phyloP scores from a whole-genome alignment of 106 monocot species.

The Acanthochlamys bracteata region DNA sequence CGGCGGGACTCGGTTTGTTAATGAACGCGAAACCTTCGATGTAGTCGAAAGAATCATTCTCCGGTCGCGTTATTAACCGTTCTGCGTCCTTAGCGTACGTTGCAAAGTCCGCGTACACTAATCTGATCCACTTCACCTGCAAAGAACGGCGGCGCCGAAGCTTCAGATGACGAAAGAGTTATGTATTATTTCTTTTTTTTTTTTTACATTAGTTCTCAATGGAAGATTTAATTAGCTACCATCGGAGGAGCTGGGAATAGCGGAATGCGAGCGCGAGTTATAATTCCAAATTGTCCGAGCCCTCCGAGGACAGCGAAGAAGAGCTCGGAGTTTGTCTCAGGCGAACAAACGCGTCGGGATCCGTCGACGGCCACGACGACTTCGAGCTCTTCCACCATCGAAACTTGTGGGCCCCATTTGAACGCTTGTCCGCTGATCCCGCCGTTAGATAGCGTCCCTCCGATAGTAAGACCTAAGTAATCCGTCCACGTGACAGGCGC shows the following conservation, averaged over 20 bases:
- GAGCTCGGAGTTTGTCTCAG: slow-evolving; percentile 28
- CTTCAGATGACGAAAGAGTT: too few relatives aligned
- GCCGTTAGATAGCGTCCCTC: slow-evolving; percentile 81
- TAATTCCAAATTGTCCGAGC: slow-evolving; percentile 88
- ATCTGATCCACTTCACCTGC: slow-evolving; percentile 83
- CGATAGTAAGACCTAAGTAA: slow-evolving; percentile 77
- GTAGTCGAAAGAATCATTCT: slow-evolving; percentile 59
- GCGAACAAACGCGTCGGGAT: slow-evolving; percentile 44
- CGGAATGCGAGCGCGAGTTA: slow-evolving; percentile 72
- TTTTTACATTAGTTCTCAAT: not conserved
- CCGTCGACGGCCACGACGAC: slow-evolving; percentile 74
- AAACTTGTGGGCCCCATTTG: slow-evolving; percentile 64
- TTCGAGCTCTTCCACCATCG: slow-evolving; percentile 72
- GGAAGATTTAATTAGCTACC: not conserved
- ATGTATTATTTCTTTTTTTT: too few relatives aligned
- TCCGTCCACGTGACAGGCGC: slow-evolving; percentile 88
- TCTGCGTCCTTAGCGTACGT: slow-evolving; percentile 68
- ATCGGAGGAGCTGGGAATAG: slow-evolving; percentile 44
- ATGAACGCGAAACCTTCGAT: slow-evolving; percentile 88
- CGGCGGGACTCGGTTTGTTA: slow-evolving; percentile 53
- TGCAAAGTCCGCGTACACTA: slow-evolving; percentile 60
- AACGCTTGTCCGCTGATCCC: slow-evolving; percentile 92
- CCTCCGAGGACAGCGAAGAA: slow-evolving; percentile 79
- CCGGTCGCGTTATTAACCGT: slow-evolving; percentile 36
- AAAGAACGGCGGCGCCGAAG: too few relatives aligned